Evolutionary conservation across 2,329 filamentous ascomycete genomes (phyloP), one percentile per base, ranked within the genome.

Genomic region (Catunica adiposa): DNA sequence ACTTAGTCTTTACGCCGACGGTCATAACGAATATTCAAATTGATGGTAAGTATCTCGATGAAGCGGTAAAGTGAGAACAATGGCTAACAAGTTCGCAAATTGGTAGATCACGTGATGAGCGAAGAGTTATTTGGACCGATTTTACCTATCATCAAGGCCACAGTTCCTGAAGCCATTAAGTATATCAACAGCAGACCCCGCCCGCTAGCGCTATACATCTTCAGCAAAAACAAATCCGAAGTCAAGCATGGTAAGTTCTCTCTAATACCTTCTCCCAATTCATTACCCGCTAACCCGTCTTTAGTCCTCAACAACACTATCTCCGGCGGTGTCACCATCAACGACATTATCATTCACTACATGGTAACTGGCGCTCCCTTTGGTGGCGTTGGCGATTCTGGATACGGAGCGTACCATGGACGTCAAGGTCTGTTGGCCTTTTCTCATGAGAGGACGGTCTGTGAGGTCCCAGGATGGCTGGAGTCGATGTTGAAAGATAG

Each of bases 281-380:
- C 14, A 17, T 14, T 29, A 29, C 20, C 6, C 23, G 22, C 52
- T 54, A 47, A 46, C 52, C 5, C 44, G 11, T 64, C 15, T 29
- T 20, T 20, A 56, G 54, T 71, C 26, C 59, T 70, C 34, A 59
- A 62, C 40, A 64, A 64, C 57, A 68, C 70, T 51, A 70, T 67
- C 15, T 76, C 73, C 3, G 74, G 74, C 5, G 73, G 73, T 17
- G 73, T 75, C 54, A 74, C 72, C 11, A 64, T 75, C 62, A 77
- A 77, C 62, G 73, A 75, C 60, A 65, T 68, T 40, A 67, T 70
- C 59, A 64, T 73, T 44, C 74, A 77, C 59, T 65, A 66, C 51
- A 66, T 64, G 37, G 66, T 71, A 46, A 67, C 67, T 2, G 65
- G 65, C 25, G 67, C 69, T 1, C 73, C 74, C 5, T 69, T 78